Conservation (phyloP, 352 stramenopile genomes). For the Globisporangium cystogenes region DNA sequence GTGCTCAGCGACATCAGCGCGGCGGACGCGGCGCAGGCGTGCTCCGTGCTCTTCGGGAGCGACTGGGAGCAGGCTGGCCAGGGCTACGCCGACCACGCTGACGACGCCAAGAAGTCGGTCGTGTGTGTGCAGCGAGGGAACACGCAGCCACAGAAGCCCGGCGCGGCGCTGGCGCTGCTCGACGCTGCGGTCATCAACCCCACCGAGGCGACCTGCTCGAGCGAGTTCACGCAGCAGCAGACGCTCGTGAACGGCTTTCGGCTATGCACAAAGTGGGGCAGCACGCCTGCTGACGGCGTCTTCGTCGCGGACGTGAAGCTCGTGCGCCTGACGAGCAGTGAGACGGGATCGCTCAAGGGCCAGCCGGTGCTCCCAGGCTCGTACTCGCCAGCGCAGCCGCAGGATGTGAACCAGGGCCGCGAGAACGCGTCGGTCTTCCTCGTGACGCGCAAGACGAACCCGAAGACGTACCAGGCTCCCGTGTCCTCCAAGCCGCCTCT, state of each 20-base stretch:
- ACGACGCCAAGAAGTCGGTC: slow-evolving; percentile 12
- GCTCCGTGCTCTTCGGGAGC: slow-evolving; percentile 16
- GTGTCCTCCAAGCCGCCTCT: slow-evolving; percentile 17
- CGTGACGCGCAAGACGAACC: not conserved
- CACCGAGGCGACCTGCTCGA: not conserved
- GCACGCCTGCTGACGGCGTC: not conserved
- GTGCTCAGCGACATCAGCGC: slow-evolving; percentile 19
- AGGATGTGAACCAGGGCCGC: not conserved
- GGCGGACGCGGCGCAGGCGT: slow-evolving; percentile 11
- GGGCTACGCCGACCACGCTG: slow-evolving; percentile 3
- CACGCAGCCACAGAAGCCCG: too few relatives aligned
- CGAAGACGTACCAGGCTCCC: not conserved
- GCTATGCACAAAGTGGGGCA: not conserved
- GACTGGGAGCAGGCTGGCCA: slow-evolving; percentile 20
- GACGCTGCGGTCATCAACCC: not conserved
- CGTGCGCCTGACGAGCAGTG: not conserved
- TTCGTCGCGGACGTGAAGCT: slow-evolving; percentile 1
- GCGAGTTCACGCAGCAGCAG: not conserved
- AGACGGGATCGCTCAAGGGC: not conserved
- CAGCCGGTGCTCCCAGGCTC: not conserved
- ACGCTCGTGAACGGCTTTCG: not conserved
- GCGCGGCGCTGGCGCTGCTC: not conserved
- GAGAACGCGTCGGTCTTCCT: not conserved
- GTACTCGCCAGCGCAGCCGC: not conserved
- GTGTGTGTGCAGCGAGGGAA: slow-evolving; percentile 16